These are phyloP conservation scores for Colletotrichum salicis DNA, from an alignment of 2,329 filamentous ascomycete genomes.

Conservation along the genomic window DNA sequence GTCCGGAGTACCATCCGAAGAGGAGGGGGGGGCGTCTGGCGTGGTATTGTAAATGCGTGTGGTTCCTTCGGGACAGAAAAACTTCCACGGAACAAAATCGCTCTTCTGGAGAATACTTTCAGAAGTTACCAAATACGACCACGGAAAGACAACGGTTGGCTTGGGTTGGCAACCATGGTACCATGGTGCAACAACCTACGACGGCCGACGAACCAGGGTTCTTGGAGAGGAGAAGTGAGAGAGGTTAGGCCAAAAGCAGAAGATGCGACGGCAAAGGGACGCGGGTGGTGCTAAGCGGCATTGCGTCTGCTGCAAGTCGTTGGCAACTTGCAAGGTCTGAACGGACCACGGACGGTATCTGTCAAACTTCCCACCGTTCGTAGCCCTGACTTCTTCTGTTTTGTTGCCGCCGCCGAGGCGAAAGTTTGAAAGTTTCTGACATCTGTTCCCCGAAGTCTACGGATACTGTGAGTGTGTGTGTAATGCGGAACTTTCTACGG, in stretches of 20 bases:
- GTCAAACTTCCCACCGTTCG: neutral
- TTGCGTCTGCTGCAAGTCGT: neutral
- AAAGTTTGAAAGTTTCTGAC: neutral
- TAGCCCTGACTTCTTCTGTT: conserved; percentile 1
- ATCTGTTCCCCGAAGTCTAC: neutral
- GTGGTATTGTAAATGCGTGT: neutral
- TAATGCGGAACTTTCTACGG: no score
- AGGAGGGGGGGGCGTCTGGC: neutral
- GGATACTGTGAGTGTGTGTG: no score
- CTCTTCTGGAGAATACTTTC: neutral
- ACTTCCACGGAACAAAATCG: neutral
- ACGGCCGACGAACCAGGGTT: neutral
- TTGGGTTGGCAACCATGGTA: neutral
- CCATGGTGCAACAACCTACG: neutral
- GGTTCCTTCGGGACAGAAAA: neutral
- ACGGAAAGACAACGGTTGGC: neutral
- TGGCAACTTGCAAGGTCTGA: neutral
- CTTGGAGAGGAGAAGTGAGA: neutral
- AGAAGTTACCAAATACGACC: neutral
- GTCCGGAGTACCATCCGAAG: conserved; percentile 3
- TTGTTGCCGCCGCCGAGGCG: neutral
- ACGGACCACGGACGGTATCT: neutral
- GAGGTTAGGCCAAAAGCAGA: neutral
- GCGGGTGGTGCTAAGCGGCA: neutral
- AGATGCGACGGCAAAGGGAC: neutral